A percentile compares a stretch with the other conserved stretches of the same genome.
Conservation (phyloP, 2,329 filamentous ascomycete species). For the Shiraia bambusicola region DNA sequence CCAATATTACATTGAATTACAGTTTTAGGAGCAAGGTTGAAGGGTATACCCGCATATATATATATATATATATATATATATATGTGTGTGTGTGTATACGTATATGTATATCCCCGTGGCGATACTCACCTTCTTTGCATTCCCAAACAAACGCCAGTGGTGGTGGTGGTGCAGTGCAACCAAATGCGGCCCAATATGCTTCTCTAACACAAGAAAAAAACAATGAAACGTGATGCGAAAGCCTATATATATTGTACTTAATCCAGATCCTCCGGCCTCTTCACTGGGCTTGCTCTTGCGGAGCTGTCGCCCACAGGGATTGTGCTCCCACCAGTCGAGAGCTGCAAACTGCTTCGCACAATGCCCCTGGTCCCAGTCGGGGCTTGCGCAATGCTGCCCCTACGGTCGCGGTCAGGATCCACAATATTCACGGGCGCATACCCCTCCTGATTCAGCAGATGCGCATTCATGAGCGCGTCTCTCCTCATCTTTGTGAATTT, state of each 20-base stretch:
- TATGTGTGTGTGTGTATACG: too few relatives aligned
- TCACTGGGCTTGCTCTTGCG: conserved; percentile 44
- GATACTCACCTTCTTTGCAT: not conserved
- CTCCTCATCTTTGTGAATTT: conserved; percentile 87
- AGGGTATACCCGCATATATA: too few relatives aligned
- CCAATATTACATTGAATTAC: too few relatives aligned
- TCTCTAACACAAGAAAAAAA: conserved; percentile 1
- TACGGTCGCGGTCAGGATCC: conserved; percentile 32
- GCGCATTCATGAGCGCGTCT: conserved; percentile 62
- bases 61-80: too few relatives aligned
- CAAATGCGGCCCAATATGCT: conserved; percentile 9
- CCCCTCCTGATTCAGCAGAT: conserved; percentile 43
- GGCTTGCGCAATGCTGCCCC: conserved; percentile 16
- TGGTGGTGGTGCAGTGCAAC: conserved; percentile 10
- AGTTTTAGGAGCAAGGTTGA: too few relatives aligned
- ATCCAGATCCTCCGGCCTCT: conserved; percentile 50
- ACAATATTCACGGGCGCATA: conserved; percentile 40
- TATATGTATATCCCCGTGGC: not conserved
- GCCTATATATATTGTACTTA: conserved; percentile 21
- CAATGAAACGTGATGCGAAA: not conserved
- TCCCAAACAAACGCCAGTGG: conserved; percentile 11
- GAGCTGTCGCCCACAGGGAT: conserved; percentile 25
- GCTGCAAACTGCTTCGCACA: conserved; percentile 42
- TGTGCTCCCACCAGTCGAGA: conserved; percentile 30
- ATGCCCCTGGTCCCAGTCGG: conserved; percentile 28